phyloP scores from a whole-genome alignment of 2,329 filamentous ascomycete species.

The Aaosphaeria pasadenensis region DNA sequence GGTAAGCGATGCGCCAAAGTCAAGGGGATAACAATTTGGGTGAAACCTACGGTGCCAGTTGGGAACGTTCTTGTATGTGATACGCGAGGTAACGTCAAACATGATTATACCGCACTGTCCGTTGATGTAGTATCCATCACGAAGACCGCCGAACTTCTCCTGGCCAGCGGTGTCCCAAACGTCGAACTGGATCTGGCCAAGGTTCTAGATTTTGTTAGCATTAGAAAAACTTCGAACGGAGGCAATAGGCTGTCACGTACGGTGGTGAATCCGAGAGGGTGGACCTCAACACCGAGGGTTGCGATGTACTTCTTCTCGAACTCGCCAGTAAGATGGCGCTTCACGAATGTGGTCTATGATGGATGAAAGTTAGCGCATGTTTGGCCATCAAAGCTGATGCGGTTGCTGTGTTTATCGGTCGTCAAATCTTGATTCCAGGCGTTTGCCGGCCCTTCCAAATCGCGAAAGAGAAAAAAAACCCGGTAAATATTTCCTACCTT shows the following conservation, averaged over 20 bases:
- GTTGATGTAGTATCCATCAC: conserved; percentile 99
- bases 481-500: conserved; percentile 65
- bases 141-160: conserved; percentile 99
- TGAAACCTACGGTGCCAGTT: conserved; percentile 95
- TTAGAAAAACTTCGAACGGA: conserved; percentile 5
- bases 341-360: conserved; percentile 95
- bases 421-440: not conserved
- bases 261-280: conserved; percentile 96
- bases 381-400: conserved; percentile 1
- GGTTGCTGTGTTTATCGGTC: conserved; percentile 8
- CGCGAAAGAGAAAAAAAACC: not conserved
- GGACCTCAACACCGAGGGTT: conserved; percentile 98
- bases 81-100: conserved; percentile 99
- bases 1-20: conserved; percentile 11
- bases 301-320: conserved; percentile 99
- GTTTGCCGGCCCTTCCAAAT: not conserved
- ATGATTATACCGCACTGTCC: conserved; percentile 99
- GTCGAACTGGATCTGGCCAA: conserved; percentile 95
- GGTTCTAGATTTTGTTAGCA: conserved; percentile 60
- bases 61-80: conserved; percentile 99
- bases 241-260: conserved; percentile 57
- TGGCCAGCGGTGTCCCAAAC: conserved; percentile 99
- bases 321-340: conserved; percentile 99
- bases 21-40: not conserved
- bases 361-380: conserved; percentile 18